These are phyloP conservation scores for Sesbania bispinosa DNA, from an alignment of 306 rosid genomes.

Conservation along the genomic window DNA sequence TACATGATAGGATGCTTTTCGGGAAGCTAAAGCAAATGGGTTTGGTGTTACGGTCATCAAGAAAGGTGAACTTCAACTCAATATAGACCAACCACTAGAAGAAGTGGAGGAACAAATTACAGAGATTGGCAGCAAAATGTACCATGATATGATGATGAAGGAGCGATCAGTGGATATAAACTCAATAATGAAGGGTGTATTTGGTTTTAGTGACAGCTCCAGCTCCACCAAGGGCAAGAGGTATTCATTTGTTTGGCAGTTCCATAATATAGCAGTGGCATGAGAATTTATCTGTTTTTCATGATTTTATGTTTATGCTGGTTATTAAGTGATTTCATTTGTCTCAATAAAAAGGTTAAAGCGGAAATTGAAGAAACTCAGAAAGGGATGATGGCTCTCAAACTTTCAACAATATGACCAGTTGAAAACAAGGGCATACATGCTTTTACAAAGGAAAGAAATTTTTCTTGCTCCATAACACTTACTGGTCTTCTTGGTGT, in stretches of 20 bases:
- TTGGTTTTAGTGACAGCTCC: conserved; percentile 55
- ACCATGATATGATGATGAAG: conserved; percentile 77
- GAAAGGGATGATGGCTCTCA: conserved; percentile 32
- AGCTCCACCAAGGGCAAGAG: no score
- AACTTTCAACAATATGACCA: background rate
- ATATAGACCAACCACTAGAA: conserved; percentile 82
- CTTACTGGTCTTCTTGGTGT: background rate
- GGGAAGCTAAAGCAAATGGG: conserved; percentile 82
- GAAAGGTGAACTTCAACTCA: conserved; percentile 83
- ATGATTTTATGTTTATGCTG: conserved; percentile 8
- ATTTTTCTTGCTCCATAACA: background rate
- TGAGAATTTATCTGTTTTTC: background rate
- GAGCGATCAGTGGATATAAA: conserved; percentile 83
- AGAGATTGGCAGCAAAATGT: conserved; percentile 93
- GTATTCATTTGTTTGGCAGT: conserved; percentile 33
- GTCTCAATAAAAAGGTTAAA: conserved; percentile 46
- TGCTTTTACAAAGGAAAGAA: background rate
- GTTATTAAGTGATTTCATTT: conserved; percentile 18
- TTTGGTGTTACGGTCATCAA: conserved; percentile 80
- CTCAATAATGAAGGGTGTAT: conserved; percentile 84
- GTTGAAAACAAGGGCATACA: conserved; percentile 3
- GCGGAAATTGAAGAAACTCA: conserved; percentile 52
- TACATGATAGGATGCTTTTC: conserved; percentile 64
- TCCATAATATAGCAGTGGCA: conserved; percentile 10
- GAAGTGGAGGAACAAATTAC: conserved; percentile 82